A percentile compares a stretch with the other conserved stretches of the same genome.
Evolutionary conservation across 164 flowering plant genomes (phyloP).

Genomic region (Dillenia turbinata): DNA sequence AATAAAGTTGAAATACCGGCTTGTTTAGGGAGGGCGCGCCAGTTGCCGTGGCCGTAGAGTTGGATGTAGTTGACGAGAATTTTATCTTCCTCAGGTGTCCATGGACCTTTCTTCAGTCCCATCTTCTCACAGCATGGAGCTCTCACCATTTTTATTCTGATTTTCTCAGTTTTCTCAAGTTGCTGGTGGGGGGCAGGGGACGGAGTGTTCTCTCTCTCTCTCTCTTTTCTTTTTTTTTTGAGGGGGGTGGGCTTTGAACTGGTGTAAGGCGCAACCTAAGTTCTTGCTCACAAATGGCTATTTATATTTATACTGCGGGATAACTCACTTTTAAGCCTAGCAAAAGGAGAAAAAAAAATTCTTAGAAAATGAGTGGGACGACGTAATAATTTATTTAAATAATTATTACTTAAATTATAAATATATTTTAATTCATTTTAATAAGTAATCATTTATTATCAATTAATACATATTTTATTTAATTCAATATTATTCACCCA

Average conservation of each 20-base stretch:
- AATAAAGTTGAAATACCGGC: constrained; percentile 31
- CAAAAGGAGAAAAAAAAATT: neutral
- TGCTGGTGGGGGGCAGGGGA: neutral
- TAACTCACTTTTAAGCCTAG: neutral
- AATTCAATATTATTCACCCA: too few species aligned
- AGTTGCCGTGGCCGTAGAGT: constrained; percentile 50
- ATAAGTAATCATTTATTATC: too few species aligned
- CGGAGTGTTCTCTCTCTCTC: neutral
- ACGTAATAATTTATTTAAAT: too few species aligned
- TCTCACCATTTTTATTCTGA: constrained; percentile 41
- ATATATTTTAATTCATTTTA: too few species aligned
- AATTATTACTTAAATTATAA: too few species aligned
- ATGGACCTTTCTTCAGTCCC: constrained; percentile 75
- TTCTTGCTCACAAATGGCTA: neutral
- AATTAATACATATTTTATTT: too few species aligned
- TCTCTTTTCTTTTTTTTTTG: neutral
- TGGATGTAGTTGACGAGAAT: constrained; percentile 43
- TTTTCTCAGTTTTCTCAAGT: neutral
- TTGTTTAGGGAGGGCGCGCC: constrained; percentile 71
- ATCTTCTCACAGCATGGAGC: constrained; percentile 72
- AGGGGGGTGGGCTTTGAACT: neutral
- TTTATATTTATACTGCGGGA: neutral
- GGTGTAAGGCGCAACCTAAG: neutral
- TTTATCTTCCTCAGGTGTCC: constrained; percentile 70
- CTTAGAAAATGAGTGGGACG: too few species aligned